Percentiles rank a stretch among this genome's conserved stretches.
These are phyloP conservation scores for Penicillium sp. DNA, from an alignment of 2,329 filamentous ascomycete genomes.

Conservation along the genomic window DNA sequence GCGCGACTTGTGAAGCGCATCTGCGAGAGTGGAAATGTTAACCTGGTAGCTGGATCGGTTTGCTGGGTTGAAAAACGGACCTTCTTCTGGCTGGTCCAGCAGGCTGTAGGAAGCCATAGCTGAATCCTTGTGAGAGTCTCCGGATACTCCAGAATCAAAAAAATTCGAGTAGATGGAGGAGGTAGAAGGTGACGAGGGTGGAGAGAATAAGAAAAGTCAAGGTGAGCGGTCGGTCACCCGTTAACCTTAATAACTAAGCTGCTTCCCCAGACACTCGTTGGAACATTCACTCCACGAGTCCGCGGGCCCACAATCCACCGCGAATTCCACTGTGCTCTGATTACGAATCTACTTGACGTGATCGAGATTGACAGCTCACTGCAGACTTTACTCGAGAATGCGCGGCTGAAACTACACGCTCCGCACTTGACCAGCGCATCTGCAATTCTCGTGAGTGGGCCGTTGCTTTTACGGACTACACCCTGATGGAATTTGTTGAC, in stretches of 20 bases:
- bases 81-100: slow-evolving; percentile 64
- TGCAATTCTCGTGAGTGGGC: slow-evolving; percentile 1
- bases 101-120: slow-evolving; percentile 59
- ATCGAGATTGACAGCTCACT: not conserved
- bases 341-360: not conserved
- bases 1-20: slow-evolving; percentile 79
- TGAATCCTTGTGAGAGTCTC: not conserved
- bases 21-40: slow-evolving; percentile 38
- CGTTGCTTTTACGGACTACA: slow-evolving; percentile 6
- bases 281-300: slow-evolving; percentile 2
- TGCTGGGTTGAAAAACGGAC: slow-evolving; percentile 20
- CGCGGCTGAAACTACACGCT: slow-evolving; percentile 14
- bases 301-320: slow-evolving; percentile 2
- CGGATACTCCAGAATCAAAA: not conserved
- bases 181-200: not conserved
- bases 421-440: slow-evolving; percentile 7
- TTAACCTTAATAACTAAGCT: not conserved
- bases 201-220: slow-evolving; percentile 20
- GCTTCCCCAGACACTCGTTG: slow-evolving; percentile 7
- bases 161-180: not conserved
- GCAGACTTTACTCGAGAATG: slow-evolving; percentile 9
- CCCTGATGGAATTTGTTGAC: slow-evolving; percentile 27
- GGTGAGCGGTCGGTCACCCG: slow-evolving; percentile 20
- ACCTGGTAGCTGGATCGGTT: slow-evolving; percentile 10
- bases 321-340: not conserved